Percentiles rank a stretch among this genome's conserved stretches.
Evolutionary conservation across 2,329 filamentous ascomycete species (phyloP).

Genomic region (Macroventuria anomochaeta): DNA sequence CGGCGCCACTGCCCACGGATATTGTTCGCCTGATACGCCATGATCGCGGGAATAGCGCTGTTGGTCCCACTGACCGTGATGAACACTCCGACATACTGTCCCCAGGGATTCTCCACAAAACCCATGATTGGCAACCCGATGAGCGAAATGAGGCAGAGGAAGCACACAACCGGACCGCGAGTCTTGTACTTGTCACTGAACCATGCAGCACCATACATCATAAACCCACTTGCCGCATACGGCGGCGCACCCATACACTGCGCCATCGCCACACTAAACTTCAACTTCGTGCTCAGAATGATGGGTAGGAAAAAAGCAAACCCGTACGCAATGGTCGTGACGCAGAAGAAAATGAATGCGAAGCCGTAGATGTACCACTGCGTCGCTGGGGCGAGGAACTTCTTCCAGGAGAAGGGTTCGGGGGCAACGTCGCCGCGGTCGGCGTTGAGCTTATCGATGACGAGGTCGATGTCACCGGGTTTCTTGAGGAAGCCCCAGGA

Average conservation of each 20-base stretch:
- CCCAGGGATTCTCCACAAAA: slow-evolving; percentile 32
- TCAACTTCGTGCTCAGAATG: slow-evolving; percentile 29
- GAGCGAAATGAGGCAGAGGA: slow-evolving; percentile 30
- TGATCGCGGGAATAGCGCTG: slow-evolving; percentile 27
- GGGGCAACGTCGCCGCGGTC: slow-evolving; percentile 29
- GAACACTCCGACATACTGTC: slow-evolving; percentile 33
- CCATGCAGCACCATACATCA: slow-evolving; percentile 36
- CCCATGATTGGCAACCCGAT: slow-evolving; percentile 37
- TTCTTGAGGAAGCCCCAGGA: slow-evolving; percentile 31
- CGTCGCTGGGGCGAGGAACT: slow-evolving; percentile 30
- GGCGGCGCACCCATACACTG: slow-evolving; percentile 36
- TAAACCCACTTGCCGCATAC: slow-evolving; percentile 31
- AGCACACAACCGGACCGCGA: slow-evolving; percentile 29
- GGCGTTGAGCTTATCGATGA: slow-evolving; percentile 31
- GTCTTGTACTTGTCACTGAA: slow-evolving; percentile 36
- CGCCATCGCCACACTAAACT: slow-evolving; percentile 33
- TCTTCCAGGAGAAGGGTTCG: slow-evolving; percentile 30
- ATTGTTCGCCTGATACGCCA: slow-evolving; percentile 36
- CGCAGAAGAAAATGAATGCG: slow-evolving; percentile 28
- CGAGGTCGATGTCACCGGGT: slow-evolving; percentile 23
- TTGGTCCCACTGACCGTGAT: slow-evolving; percentile 31
- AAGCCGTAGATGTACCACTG: slow-evolving; percentile 36
- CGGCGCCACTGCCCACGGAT: slow-evolving; percentile 32
- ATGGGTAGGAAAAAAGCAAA: slow-evolving; percentile 35
- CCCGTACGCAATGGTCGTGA: slow-evolving; percentile 31